These are phyloP conservation scores for Ramularia collo-cygni DNA, from an alignment of 2,329 filamentous ascomycete species.

Conservation along the genomic window DNA sequence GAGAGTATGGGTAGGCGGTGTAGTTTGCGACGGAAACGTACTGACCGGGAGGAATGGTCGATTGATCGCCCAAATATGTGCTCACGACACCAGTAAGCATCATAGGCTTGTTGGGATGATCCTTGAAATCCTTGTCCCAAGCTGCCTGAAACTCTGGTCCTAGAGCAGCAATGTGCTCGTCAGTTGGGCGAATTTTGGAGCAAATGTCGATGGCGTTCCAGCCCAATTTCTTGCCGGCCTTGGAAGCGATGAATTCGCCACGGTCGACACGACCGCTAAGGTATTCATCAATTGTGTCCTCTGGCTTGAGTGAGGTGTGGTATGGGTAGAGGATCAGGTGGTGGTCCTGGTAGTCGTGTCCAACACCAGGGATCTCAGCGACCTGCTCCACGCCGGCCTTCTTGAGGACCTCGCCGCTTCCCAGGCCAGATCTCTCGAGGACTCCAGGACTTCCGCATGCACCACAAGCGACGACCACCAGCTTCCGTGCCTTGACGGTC, in stretches of 20 bases:
- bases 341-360: slow-evolving; percentile 16
- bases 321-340: slow-evolving; percentile 49
- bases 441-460: slow-evolving; percentile 51
- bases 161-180: slow-evolving; percentile 45
- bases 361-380: slow-evolving; percentile 7
- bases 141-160: slow-evolving; percentile 46
- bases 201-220: slow-evolving; percentile 51
- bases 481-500: slow-evolving; percentile 46
- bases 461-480: slow-evolving; percentile 55
- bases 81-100: slow-evolving; percentile 37
- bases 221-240: slow-evolving; percentile 45
- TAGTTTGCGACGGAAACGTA: slow-evolving; percentile 48
- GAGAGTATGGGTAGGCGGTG: slow-evolving; percentile 54
- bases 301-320: slow-evolving; percentile 37
- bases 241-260: slow-evolving; percentile 35
- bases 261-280: slow-evolving; percentile 42
- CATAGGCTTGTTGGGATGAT: slow-evolving; percentile 41
- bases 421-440: slow-evolving; percentile 56
- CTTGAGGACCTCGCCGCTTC: slow-evolving; percentile 24
- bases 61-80: slow-evolving; percentile 22
- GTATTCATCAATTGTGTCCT: slow-evolving; percentile 48
- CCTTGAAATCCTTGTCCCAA: slow-evolving; percentile 50
- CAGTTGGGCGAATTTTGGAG: slow-evolving; percentile 50
- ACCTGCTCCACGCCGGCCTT: slow-evolving; percentile 25
- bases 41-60: slow-evolving; percentile 25